Percentiles rank a stretch among this genome's conserved stretches.
Conservation (phyloP, 495 filamentous ascomycete genomes). For the Lasiosphaeria miniovina region DNA sequence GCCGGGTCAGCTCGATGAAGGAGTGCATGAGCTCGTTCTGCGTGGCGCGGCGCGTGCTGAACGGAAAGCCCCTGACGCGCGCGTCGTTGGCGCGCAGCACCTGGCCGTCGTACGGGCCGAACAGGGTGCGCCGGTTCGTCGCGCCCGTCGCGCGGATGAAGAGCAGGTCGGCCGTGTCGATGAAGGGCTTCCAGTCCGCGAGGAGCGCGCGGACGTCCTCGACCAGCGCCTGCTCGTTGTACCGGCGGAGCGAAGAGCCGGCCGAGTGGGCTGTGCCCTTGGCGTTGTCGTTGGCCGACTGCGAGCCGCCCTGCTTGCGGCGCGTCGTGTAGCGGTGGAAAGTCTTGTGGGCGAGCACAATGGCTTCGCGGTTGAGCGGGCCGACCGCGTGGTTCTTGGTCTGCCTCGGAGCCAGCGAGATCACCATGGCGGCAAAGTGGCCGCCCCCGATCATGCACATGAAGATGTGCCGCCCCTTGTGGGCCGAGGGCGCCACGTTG, state of each 20-base stretch:
- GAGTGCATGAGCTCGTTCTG: constrained; percentile 90
- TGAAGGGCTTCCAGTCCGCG: constrained; percentile 74
- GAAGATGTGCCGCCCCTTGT: constrained; percentile 77
- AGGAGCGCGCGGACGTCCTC: constrained; percentile 79
- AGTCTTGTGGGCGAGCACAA: constrained; percentile 90
- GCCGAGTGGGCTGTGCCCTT: constrained; percentile 94
- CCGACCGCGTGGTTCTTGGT: constrained; percentile 62
- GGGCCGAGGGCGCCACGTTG: constrained; percentile 44
- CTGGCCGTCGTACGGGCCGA: constrained; percentile 86
- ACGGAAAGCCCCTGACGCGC: constrained; percentile 85
- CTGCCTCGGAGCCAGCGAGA: constrained; percentile 77
- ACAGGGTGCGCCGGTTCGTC: constrained; percentile 79
- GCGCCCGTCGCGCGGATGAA: constrained; percentile 88
- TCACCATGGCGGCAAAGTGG: constrained; percentile 94
- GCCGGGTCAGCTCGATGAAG: constrained; percentile 86
- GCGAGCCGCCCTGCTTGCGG: constrained; percentile 91
- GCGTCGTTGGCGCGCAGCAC: constrained; percentile 77
- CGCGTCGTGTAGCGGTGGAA: constrained; percentile 97
- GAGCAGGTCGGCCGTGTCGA: constrained; percentile 76
- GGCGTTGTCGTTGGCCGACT: constrained; percentile 85
- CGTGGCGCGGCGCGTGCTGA: constrained; percentile 90
- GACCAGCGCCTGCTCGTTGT: constrained; percentile 86
- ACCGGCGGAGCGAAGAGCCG: constrained; percentile 81
- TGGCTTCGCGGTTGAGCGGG: constrained; percentile 72
- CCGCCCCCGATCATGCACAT: constrained; percentile 98